Percentiles rank a stretch among this genome's conserved stretches.
phyloP scores from a whole-genome alignment of 768 basidiomycete species.

The Boletus pseudopeckii region DNA sequence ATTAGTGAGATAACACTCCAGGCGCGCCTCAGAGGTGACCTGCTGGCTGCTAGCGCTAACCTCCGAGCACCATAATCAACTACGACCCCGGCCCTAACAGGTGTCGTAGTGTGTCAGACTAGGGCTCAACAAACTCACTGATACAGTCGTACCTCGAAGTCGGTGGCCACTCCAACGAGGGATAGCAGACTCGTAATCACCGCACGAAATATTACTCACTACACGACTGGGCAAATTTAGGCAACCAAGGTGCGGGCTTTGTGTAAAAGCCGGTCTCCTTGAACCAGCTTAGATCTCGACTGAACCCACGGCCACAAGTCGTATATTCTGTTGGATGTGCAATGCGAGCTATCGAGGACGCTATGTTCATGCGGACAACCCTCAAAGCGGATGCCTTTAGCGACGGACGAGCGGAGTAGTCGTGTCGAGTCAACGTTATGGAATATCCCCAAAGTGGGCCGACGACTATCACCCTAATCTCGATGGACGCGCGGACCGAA shows the following conservation, averaged over 20 bases:
- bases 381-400: constrained; percentile 7
- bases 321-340: constrained; percentile 6
- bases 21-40: not conserved
- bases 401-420: not conserved
- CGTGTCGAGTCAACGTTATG: not conserved
- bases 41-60: not conserved
- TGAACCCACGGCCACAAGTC: constrained; percentile 7
- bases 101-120: constrained; percentile 6
- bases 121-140: not conserved
- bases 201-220: constrained; percentile 19
- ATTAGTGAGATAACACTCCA: not conserved
- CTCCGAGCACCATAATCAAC: constrained; percentile 3
- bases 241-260: not conserved
- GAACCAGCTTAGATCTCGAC: constrained; percentile 7
- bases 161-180: constrained; percentile 8
- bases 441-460: constrained; percentile 15
- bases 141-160: constrained; percentile 13
- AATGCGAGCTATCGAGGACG: constrained; percentile 22
- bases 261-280: not conserved
- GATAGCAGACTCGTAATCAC: constrained; percentile 1
- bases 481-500: too few species aligned
- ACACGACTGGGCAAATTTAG: constrained; percentile 9
- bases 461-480: not conserved
- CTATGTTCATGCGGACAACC: constrained; percentile 22
- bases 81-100: not conserved